phyloP scores from a whole-genome alignment of 2,329 filamentous ascomycete species.

The Pseudohalonectria lignicola region DNA sequence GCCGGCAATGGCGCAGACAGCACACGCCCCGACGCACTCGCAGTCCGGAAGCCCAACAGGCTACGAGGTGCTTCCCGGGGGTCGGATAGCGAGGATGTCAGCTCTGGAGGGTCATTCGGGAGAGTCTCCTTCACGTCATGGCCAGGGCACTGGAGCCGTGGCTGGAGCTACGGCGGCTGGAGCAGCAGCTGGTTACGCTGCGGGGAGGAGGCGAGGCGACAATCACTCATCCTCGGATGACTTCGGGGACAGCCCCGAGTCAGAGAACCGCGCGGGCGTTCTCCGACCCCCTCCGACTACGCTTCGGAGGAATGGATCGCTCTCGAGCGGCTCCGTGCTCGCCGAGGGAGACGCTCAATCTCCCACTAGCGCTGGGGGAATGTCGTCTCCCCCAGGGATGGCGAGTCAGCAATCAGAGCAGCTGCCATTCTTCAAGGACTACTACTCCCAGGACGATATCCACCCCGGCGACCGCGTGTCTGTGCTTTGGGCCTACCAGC shows the following conservation, averaged over 20 bases:
- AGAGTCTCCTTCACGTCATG: conserved; percentile 45
- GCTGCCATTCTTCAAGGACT: conserved; percentile 93
- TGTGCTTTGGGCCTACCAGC: conserved; percentile 93
- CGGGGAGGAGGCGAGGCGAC: conserved; percentile 32
- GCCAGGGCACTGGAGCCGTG: conserved; percentile 16
- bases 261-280: conserved; percentile 44
- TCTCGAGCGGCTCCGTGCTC: conserved; percentile 75
- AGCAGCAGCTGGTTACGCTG: conserved; percentile 35
- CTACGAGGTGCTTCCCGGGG: conserved; percentile 71
- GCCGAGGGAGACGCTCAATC: conserved; percentile 62
- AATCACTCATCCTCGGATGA: conserved; percentile 62
- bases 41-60: conserved; percentile 27
- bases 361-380: conserved; percentile 58
- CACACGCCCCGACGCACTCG: no score
- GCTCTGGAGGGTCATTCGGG: conserved; percentile 70
- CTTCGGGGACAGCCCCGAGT: conserved; percentile 61
- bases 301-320: conserved; percentile 69
- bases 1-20: conserved; percentile 27
- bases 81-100: conserved; percentile 90
- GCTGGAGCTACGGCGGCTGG: conserved; percentile 34
- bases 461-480: conserved; percentile 83
- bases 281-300: conserved; percentile 46
- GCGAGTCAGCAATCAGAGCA: conserved; percentile 92
- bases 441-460: conserved; percentile 95
- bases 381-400: conserved; percentile 76